Base-by-base conservation (phyloP, 2,329 filamentous ascomycete species). In the Xylariaceae sp. region DNA sequence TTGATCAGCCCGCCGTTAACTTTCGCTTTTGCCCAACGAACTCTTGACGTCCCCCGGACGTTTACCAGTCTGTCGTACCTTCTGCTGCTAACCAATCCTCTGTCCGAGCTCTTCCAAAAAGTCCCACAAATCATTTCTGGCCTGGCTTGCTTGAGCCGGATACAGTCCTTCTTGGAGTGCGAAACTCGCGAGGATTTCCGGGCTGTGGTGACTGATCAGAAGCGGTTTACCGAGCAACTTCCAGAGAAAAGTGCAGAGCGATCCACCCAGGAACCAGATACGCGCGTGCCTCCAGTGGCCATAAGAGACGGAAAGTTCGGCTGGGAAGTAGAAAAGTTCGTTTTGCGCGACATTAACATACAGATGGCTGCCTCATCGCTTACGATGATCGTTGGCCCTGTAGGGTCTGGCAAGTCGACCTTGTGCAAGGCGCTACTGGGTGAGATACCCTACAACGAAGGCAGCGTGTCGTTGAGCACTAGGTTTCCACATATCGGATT, bases 381-480 rank as follows among this genome's bases (percentile, higher is more conserved):
- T 9, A 65, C 56, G 11, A 56, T 71, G 3, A 47, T 71, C 0
- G 50, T 68, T 9, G 68, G 68, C 0, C 65, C 68, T 1, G 56
- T 71, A 2, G 69, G 63, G 1, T 65, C 62, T 1, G 69, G 69
- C 0, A 72, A 72, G 44, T 68, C 63, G 0, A 66, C 68, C 0
- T 44, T 71, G 1, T 60, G 66, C 44, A 67, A 66, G 36, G 59
- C 59, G 0, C 47, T 71, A 0, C 50, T 66, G 0, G 61, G 63
- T 3, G 63, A 66, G 44, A 52, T 60, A 4, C 59, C 61, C 1
- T 48, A 53, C 2, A 34, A 40, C 5, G 33, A 47, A 14, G 62
- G 60, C 3, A 42, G 32, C 2, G 50, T 64, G 4, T 28, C 46
- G 1, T 38, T 60, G 37, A 36, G 39, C 5, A 40, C 44, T 3